phyloP scores from a whole-genome alignment of 495 filamentous ascomycete species.

The Penicillium angulare region DNA sequence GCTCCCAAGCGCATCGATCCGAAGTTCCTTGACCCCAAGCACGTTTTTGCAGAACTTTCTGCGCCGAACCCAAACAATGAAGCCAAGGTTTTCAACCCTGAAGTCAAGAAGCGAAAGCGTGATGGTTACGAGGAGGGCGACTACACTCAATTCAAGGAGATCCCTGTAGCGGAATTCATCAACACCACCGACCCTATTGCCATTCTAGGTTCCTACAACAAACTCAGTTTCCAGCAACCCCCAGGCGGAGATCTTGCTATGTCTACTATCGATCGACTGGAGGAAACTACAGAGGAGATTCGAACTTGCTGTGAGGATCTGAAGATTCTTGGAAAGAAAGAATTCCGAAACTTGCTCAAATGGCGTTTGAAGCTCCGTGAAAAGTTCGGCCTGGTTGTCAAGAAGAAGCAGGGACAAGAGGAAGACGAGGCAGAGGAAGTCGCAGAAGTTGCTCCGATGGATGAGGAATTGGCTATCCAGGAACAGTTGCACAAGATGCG shows the following conservation, averaged over 20 bases:
- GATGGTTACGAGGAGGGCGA: constrained; percentile 98
- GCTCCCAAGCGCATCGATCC: constrained; percentile 92
- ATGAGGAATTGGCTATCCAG: constrained; percentile 87
- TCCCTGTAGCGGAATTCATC: constrained; percentile 86
- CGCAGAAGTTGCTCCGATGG: constrained; percentile 81
- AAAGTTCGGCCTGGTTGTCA: constrained; percentile 77
- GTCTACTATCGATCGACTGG: constrained; percentile 78
- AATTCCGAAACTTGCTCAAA: constrained; percentile 88
- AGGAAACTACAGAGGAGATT: constrained; percentile 92
- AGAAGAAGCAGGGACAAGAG: constrained; percentile 40
- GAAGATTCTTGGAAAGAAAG: constrained; percentile 87
- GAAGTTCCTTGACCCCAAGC: constrained; percentile 82
- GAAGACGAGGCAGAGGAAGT: constrained; percentile 66
- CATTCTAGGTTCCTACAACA: constrained; percentile 87
- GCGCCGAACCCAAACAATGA: constrained; percentile 92
- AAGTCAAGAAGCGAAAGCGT: constrained; percentile 93
- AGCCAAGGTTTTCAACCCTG: constrained; percentile 95
- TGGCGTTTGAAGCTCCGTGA: constrained; percentile 92
- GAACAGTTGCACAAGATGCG: constrained; percentile 78
- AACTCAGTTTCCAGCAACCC: constrained; percentile 74
- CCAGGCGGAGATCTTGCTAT: constrained; percentile 81
- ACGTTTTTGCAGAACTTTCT: constrained; percentile 92
- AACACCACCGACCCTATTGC: constrained; percentile 92
- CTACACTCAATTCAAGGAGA: constrained; percentile 87
- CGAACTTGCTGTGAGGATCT: constrained; percentile 82